These are phyloP conservation scores for Phialophora chinensis DNA, from an alignment of 2,329 filamentous ascomycete species.

Conservation along the genomic window DNA sequence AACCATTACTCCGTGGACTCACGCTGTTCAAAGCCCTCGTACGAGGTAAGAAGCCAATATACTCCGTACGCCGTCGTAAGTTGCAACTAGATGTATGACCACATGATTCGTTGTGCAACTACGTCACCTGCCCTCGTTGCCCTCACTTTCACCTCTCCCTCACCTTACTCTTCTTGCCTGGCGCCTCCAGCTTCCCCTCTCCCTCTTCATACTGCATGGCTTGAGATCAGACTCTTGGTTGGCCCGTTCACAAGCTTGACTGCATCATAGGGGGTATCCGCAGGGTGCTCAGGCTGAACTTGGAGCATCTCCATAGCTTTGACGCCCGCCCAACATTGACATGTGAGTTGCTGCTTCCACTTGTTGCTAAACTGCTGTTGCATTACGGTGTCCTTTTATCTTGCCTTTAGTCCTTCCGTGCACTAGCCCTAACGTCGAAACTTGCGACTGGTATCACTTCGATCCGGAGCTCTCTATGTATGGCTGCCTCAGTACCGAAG, in stretches of 20 bases:
- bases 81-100: neutral
- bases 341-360: conserved; percentile 10
- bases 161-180: neutral
- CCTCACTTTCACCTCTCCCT: conserved; percentile 1
- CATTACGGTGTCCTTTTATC: neutral
- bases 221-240: neutral
- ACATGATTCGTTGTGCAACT: conserved; percentile 1
- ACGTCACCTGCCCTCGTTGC: conserved; percentile 1
- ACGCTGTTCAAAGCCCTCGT: too few relatives aligned
- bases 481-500: neutral
- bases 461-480: neutral
- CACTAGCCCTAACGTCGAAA: conserved; percentile 5
- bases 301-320: neutral
- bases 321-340: neutral
- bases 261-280: conserved; percentile 1
- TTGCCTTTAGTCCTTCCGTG: neutral
- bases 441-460: neutral
- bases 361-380: neutral
- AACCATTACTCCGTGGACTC: neutral
- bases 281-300: neutral
- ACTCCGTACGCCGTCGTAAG: neutral
- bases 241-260: neutral
- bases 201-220: neutral
- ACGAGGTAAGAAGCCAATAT: neutral
- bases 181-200: neutral